Percentiles rank a stretch among this genome's conserved stretches.
Conservation (phyloP, 2,329 filamentous ascomycete species). For the Monilinia fructicola region DNA sequence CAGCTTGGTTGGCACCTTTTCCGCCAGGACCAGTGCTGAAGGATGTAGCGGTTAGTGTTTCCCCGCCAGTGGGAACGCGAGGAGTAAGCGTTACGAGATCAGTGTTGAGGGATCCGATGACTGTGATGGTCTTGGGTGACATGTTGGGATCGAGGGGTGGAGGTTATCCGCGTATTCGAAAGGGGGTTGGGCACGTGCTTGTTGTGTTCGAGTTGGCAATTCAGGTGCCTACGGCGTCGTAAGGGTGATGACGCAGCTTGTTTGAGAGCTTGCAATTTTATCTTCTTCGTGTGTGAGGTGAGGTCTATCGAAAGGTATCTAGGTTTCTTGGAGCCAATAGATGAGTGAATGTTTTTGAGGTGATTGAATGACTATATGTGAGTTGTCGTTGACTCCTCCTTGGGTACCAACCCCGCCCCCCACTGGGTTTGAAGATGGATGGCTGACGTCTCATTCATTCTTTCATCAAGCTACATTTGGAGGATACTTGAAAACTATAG, state of each 20-base stretch:
- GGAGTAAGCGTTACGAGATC: conserved; percentile 88
- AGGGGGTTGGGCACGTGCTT: conserved; percentile 21
- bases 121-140: conserved; percentile 57
- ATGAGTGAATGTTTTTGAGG: conserved; percentile 6
- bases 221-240: conserved; percentile 21
- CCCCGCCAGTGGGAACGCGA: conserved; percentile 78
- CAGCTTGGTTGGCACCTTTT: conserved; percentile 94
- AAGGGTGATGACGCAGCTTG: conserved; percentile 21
- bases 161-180: conserved; percentile 9
- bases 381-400: conserved; percentile 4
- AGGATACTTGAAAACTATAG: background rate
- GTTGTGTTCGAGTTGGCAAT: background rate
- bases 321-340: background rate
- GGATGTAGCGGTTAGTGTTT: conserved; percentile 78
- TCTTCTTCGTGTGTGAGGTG: background rate
- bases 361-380: conserved; percentile 15
- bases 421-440: conserved; percentile 2
- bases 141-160: conserved; percentile 25
- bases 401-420: conserved; percentile 17
- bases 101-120: conserved; percentile 91
- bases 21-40: conserved; percentile 84
- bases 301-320: background rate
- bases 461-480: background rate
- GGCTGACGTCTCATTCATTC: background rate
- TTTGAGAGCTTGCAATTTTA: too few relatives aligned